phyloP scores from a whole-genome alignment of 768 basidiomycete genomes.

The Lentinula boryana region DNA sequence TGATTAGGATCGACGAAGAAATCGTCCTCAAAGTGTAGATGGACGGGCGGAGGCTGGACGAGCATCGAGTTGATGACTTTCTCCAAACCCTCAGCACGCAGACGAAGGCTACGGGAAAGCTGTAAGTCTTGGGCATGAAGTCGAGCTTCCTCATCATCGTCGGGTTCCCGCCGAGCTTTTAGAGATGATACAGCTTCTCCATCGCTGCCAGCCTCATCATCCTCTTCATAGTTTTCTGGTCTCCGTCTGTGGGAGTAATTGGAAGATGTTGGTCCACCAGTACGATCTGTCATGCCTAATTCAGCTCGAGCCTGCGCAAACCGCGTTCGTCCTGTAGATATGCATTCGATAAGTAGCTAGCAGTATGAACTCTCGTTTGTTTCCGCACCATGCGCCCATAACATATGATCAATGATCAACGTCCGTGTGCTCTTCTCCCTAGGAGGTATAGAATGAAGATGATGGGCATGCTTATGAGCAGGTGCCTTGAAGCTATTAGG shows the following conservation, averaged over 20 bases:
- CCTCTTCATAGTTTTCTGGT: conserved; percentile 74
- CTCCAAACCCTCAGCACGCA: conserved; percentile 77
- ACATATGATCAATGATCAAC: conserved; percentile 81
- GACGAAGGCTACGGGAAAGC: conserved; percentile 57
- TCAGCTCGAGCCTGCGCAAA: conserved; percentile 83
- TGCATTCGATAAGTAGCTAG: background rate
- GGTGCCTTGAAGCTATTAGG: conserved; percentile 51
- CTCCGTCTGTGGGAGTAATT: conserved; percentile 60
- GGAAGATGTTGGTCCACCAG: conserved; percentile 57
- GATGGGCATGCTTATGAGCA: conserved; percentile 85
- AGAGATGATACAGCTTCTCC: conserved; percentile 52
- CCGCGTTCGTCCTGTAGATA: conserved; percentile 50
- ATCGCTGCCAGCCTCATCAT: conserved; percentile 60
- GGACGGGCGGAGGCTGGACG: conserved; percentile 65
- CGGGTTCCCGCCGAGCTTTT: conserved; percentile 40
- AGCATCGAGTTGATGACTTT: conserved; percentile 81
- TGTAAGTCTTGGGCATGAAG: conserved; percentile 52
- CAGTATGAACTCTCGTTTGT: background rate
- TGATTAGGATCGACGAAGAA: conserved; percentile 47
- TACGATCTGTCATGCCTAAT: conserved; percentile 79
- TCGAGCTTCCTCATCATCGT: conserved; percentile 53
- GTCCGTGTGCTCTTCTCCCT: conserved; percentile 86
- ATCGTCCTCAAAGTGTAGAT: conserved; percentile 52
- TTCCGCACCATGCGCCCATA: conserved; percentile 66
- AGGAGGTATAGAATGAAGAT: conserved; percentile 81